Percentiles rank a stretch among this genome's conserved stretches.
phyloP scores from a whole-genome alignment of 208 protist genomes.

The Leishmania lainsoni region DNA sequence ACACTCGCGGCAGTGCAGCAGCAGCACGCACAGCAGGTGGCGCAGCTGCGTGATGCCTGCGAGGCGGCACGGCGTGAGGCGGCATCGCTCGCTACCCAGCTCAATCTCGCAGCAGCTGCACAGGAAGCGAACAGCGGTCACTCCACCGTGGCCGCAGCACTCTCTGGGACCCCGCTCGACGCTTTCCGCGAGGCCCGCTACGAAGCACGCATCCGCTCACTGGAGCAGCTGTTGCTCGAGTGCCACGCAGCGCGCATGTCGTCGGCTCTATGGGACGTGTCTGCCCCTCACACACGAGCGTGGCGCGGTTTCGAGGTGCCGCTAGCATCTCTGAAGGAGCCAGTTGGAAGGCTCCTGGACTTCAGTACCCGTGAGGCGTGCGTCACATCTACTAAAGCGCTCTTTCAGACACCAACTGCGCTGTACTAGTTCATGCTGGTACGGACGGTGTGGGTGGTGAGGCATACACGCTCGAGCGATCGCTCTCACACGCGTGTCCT shows the following conservation, averaged over 20 bases:
- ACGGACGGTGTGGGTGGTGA: not conserved
- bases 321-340: not conserved
- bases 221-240: constrained; percentile 24
- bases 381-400: constrained; percentile 15
- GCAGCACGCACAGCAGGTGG: constrained; percentile 7
- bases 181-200: constrained; percentile 6
- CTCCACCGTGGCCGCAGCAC: not conserved
- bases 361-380: constrained; percentile 47
- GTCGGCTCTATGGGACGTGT: not conserved
- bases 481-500: not conserved
- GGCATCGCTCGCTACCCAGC: not conserved
- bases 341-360: constrained; percentile 26
- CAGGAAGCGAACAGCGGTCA: not conserved
- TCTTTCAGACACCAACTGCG: constrained; percentile 24
- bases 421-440: not conserved
- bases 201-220: constrained; percentile 12
- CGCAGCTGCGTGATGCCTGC: constrained; percentile 13
- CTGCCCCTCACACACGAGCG: not conserved
- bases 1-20: not conserved
- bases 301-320: not conserved
- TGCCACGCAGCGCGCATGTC: constrained; percentile 3
- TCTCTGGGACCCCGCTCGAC: constrained; percentile 1
- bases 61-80: constrained; percentile 14
- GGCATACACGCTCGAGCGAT: not conserved
- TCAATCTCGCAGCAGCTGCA: not conserved